phyloP scores from a whole-genome alignment of 495 filamentous ascomycete species.

The Niebla homalea region DNA sequence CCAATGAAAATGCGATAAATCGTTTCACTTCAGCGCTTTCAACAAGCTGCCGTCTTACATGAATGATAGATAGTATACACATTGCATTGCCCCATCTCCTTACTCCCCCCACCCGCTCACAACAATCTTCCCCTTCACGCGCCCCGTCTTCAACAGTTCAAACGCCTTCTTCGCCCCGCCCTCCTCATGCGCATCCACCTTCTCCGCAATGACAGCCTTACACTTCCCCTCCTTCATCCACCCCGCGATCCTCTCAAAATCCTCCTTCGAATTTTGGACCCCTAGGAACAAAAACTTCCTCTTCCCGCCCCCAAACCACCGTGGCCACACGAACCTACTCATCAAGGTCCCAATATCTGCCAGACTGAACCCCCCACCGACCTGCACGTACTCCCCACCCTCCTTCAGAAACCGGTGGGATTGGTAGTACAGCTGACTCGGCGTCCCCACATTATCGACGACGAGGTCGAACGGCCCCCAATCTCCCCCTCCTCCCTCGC shows the following conservation, averaged over 20 bases:
- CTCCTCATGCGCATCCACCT: constrained; percentile 45
- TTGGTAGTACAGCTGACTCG: constrained; percentile 31
- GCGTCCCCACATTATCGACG: constrained; percentile 40
- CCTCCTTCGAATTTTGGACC: constrained; percentile 27
- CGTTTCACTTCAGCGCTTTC: too few species aligned
- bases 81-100: not conserved
- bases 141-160: constrained; percentile 45
- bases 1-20: too few species aligned
- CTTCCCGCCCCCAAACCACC: constrained; percentile 52
- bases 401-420: constrained; percentile 33
- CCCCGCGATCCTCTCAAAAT: constrained; percentile 40
- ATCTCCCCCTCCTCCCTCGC: constrained; percentile 24
- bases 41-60: too few species aligned
- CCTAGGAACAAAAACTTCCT: constrained; percentile 25
- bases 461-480: constrained; percentile 27
- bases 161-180: constrained; percentile 41
- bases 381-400: constrained; percentile 31
- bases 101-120: constrained; percentile 34
- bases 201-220: constrained; percentile 44
- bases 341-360: constrained; percentile 7
- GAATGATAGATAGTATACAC: too few species aligned
- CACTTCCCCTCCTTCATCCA: constrained; percentile 51
- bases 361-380: constrained; percentile 22
- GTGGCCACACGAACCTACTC: constrained; percentile 31
- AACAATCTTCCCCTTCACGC: constrained; percentile 57